These are phyloP conservation scores for Ceratocystis albifundus DNA, from an alignment of 2,329 filamentous ascomycete genomes.

Conservation along the genomic window DNA sequence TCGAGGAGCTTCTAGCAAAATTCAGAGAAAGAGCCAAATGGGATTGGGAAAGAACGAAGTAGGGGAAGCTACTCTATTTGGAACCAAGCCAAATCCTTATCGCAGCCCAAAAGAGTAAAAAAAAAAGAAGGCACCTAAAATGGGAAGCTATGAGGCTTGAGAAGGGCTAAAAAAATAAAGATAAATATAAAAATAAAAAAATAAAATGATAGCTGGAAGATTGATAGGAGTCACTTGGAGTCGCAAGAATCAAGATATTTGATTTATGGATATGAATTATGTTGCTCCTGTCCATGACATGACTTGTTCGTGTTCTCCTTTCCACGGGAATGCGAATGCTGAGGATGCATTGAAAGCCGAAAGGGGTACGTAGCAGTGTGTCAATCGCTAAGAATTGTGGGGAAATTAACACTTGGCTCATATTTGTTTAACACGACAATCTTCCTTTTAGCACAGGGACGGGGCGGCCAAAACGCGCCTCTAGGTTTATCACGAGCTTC, in stretches of 20 bases:
- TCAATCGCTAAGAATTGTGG: neutral
- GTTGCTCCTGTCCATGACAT: neutral
- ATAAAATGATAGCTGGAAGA: too few species aligned
- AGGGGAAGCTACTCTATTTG: slow-evolving; percentile 26
- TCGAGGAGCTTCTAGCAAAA: neutral
- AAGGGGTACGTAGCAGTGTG: neutral
- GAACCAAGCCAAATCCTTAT: slow-evolving; percentile 14
- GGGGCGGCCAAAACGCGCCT: neutral
- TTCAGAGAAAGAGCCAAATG: slow-evolving; percentile 2
- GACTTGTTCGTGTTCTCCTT: neutral
- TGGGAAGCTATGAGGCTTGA: neutral
- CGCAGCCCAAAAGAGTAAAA: neutral
- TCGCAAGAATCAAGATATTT: neutral
- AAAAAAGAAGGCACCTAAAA: neutral
- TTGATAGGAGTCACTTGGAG: neutral
- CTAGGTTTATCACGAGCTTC: neutral
- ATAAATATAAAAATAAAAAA: too few species aligned
- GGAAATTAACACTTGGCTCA: neutral
- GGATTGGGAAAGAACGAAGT: neutral
- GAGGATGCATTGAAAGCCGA: neutral
- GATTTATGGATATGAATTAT: neutral
- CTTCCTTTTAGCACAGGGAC: neutral
- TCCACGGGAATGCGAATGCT: neutral
- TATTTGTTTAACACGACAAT: neutral
- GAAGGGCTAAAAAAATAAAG: too few species aligned